Conservation (phyloP, 306 rosid genomes). For the Morella rubra region DNA sequence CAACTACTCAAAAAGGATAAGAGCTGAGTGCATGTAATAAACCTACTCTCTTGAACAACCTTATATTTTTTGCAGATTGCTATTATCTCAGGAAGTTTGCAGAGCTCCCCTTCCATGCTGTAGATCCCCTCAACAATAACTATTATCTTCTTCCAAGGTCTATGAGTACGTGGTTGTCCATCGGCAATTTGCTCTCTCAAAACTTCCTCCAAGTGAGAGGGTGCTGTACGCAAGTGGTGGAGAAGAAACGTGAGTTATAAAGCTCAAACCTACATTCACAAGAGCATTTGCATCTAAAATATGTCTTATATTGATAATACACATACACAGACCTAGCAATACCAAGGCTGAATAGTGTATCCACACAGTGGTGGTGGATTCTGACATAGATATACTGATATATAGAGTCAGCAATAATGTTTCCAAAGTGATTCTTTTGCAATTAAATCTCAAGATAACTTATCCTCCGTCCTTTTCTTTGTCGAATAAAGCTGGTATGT, state of each 20-base stretch:
- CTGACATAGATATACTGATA: too few relatives aligned
- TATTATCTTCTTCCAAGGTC: constrained; percentile 90
- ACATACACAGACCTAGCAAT: too few relatives aligned
- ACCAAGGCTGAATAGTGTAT: too few relatives aligned
- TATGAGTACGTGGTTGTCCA: constrained; percentile 85
- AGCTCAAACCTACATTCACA: too few relatives aligned
- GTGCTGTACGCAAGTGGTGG: constrained; percentile 45
- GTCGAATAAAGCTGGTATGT: too few relatives aligned
- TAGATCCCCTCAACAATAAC: constrained; percentile 90
- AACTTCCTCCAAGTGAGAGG: constrained; percentile 76
- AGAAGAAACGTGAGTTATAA: background rate
- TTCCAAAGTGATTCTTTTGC: too few relatives aligned
- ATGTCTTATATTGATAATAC: too few relatives aligned
- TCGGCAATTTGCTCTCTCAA: constrained; percentile 89
- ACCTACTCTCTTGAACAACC: constrained; percentile 33
- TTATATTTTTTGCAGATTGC: constrained; percentile 80
- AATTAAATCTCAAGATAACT: background rate
- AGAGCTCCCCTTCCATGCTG: constrained; percentile 98
- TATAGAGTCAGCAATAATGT: too few relatives aligned
- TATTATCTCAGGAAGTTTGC: constrained; percentile 86
- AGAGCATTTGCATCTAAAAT: too few relatives aligned
- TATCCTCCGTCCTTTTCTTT: too few relatives aligned
- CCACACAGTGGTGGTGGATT: too few relatives aligned
- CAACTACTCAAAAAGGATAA: too few relatives aligned
- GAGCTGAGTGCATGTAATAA: background rate